These are phyloP conservation scores for Corylus avellana DNA, from an alignment of 306 rosid genomes.

Conservation along the genomic window DNA sequence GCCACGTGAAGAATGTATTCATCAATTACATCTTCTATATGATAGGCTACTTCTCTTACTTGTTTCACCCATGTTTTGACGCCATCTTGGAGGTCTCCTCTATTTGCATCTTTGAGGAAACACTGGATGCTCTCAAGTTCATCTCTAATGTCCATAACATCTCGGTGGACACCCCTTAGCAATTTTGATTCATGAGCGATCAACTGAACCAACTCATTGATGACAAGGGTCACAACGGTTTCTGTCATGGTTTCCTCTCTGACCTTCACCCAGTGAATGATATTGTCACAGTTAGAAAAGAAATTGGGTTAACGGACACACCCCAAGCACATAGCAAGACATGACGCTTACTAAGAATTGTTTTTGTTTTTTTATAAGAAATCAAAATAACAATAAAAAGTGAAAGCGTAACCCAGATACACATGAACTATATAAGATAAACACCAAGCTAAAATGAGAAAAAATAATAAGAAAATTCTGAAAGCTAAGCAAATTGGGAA, in stretches of 20 bases:
- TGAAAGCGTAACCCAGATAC: too few species aligned
- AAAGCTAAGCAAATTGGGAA: too few species aligned
- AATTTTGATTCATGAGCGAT: slow-evolving; percentile 1
- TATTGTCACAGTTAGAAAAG: background rate
- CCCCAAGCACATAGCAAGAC: too few species aligned
- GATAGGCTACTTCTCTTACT: slow-evolving; percentile 1
- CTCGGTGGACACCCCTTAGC: background rate
- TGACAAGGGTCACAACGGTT: slow-evolving; percentile 2
- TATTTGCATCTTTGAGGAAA: slow-evolving; percentile 13
- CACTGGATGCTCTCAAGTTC: slow-evolving; percentile 1
- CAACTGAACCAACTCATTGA: background rate
- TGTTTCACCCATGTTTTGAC: slow-evolving; percentile 11
- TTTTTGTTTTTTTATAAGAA: background rate
- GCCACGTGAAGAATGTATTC: background rate
- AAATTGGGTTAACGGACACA: too few species aligned
- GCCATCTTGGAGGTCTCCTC: background rate
- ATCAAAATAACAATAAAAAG: too few species aligned
- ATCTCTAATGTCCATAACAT: background rate
- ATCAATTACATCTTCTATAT: background rate
- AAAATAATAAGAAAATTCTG: too few species aligned
- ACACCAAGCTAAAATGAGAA: too few species aligned
- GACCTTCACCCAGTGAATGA: background rate
- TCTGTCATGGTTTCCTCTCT: slow-evolving; percentile 2
- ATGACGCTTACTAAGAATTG: too few species aligned
- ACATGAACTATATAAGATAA: too few species aligned